These are phyloP conservation scores for Leucogyrophana mollusca DNA, from an alignment of 768 basidiomycete genomes.

Conservation along the genomic window DNA sequence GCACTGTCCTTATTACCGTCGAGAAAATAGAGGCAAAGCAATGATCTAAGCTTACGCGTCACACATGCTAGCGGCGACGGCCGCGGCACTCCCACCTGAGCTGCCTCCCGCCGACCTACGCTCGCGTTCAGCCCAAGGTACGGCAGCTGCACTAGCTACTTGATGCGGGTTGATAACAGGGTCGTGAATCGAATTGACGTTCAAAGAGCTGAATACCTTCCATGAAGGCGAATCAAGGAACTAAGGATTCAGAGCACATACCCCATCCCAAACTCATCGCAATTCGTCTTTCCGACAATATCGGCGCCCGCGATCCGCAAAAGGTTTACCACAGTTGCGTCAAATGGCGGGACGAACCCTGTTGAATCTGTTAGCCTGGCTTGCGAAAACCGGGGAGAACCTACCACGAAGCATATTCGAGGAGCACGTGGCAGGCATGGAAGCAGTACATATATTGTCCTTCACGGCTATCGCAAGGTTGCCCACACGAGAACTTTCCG, in stretches of 20 bases:
- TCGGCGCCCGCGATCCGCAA: constrained; percentile 61
- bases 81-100: constrained; percentile 93
- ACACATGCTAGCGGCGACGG: constrained; percentile 83
- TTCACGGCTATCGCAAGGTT: constrained; percentile 71
- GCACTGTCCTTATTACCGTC: constrained; percentile 59
- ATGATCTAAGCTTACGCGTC: constrained; percentile 63
- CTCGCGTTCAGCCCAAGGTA: constrained; percentile 30
- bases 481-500: constrained; percentile 27
- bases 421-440: constrained; percentile 72
- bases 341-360: constrained; percentile 81
- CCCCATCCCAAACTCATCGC: constrained; percentile 99
- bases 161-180: constrained; percentile 77
- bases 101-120: constrained; percentile 83
- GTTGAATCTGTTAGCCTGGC: background rate
- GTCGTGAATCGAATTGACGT: constrained; percentile 70
- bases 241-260: constrained; percentile 35
- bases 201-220: constrained; percentile 59
- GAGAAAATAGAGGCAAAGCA: background rate
- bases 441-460: constrained; percentile 78
- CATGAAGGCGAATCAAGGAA: background rate
- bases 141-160: constrained; percentile 11
- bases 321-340: constrained; percentile 78
- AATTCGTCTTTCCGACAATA: constrained; percentile 87
- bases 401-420: constrained; percentile 71
- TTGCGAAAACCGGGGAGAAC: background rate